A percentile compares a stretch with the other conserved stretches of the same genome.
phyloP scores from a whole-genome alignment of 2,329 filamentous ascomycete genomes.

The Zymoseptoria brevis region DNA sequence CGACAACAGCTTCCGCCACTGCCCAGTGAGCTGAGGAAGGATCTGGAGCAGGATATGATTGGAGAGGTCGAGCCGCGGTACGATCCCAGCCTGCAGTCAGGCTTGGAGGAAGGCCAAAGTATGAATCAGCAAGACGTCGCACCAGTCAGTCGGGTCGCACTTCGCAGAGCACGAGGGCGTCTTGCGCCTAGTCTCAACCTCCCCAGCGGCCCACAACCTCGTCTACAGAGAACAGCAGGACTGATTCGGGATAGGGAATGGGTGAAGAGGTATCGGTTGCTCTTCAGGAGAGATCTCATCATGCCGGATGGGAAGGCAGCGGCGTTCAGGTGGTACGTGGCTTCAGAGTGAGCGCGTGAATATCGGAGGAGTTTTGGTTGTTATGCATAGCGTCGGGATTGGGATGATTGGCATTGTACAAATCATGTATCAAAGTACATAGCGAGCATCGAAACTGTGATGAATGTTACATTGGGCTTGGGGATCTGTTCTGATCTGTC shows the following conservation, averaged over 20 bases:
- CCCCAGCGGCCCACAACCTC: not conserved
- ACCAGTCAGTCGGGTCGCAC: not conserved
- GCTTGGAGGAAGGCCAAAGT: not conserved
- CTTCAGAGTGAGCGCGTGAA: not conserved
- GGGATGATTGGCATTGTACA: not conserved
- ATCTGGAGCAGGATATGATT: not conserved
- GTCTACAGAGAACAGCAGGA: not conserved
- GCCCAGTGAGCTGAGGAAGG: not conserved
- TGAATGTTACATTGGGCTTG: not conserved
- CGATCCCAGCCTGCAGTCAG: not conserved
- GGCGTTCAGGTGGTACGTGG: not conserved
- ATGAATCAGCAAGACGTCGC: not conserved
- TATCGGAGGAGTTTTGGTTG: not conserved
- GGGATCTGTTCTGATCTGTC: no score
- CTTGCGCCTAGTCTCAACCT: not conserved
- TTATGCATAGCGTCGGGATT: not conserved
- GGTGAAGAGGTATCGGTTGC: conserved; percentile 4
- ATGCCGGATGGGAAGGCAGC: conserved; percentile 6
- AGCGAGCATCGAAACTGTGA: not conserved
- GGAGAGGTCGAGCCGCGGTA: not conserved
- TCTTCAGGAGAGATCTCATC: conserved; percentile 4
- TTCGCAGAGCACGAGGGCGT: not conserved
- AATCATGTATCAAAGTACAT: not conserved
- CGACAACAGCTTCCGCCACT: not conserved
- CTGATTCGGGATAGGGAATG: not conserved